Evolutionary conservation across 306 rosid genomes (phyloP).

Genomic region (Cercis canadensis): DNA sequence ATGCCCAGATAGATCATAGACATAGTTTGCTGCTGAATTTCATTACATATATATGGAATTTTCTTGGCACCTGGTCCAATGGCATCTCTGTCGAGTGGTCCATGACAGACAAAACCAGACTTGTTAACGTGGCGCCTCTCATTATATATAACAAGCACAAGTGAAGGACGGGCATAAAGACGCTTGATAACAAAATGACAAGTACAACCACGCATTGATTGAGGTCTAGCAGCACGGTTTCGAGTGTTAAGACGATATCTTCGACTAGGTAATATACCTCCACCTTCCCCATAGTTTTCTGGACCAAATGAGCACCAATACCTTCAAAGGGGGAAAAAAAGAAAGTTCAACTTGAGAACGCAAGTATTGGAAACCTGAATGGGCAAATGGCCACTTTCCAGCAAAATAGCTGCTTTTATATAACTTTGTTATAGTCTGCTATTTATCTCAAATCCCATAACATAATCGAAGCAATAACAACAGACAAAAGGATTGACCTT

Average conservation of each 20-base stretch:
- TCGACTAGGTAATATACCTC: conserved; percentile 86
- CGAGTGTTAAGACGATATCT: conserved; percentile 93
- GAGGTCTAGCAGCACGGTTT: conserved; percentile 99
- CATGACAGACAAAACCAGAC: conserved; percentile 94
- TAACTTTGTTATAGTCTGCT: neutral
- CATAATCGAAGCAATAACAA: conserved; percentile 2
- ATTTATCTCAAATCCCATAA: conserved; percentile 22
- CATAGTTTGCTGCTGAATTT: conserved; percentile 97
- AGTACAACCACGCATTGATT: conserved; percentile 94
- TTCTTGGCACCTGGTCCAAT: conserved; percentile 92
- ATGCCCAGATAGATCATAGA: conserved; percentile 95
- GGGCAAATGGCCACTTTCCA: neutral
- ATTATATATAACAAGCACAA: conserved; percentile 74
- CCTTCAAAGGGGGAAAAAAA: conserved; percentile 49
- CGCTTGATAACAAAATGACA: conserved; percentile 94
- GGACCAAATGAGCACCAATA: conserved; percentile 99
- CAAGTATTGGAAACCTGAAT: conserved; percentile 15
- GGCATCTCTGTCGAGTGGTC: conserved; percentile 95
- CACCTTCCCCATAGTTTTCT: conserved; percentile 95
- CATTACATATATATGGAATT: conserved; percentile 84
- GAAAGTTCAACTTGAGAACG: conserved; percentile 27
- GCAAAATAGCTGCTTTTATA: conserved; percentile 1
- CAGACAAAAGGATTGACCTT: no score
- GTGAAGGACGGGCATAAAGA: conserved; percentile 86
- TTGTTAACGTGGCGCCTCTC: conserved; percentile 88